Evolutionary conservation across 2,329 filamentous ascomycete genomes (phyloP), one percentile per base, ranked within the genome.

Genomic region (Sporothrix humicola): DNA sequence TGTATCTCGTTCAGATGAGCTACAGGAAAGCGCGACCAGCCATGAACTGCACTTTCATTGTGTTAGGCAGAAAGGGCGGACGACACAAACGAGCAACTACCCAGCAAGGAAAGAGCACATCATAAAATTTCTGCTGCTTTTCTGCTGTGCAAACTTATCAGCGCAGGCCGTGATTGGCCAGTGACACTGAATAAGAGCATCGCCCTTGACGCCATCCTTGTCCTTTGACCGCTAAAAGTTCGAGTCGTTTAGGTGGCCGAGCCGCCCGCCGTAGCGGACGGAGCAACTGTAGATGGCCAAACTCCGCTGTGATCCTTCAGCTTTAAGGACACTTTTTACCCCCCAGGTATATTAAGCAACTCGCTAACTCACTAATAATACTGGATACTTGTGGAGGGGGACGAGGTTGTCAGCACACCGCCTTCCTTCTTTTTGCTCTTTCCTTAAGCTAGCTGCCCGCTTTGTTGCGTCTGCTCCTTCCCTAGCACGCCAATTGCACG

Each of bases 151-250:
- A 26, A 12, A n/a, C 68, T 58, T 73, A 59, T 42, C 59, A 48
- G 37, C 68, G 68, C 72, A 17, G 15, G 7, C 44, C 52, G 26
- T 56, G 68, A 73, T 73, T 73, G 72, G 72, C 20, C 61, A 37
- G 20, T n/a, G 46, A 42, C 31, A 48, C 58, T 73, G 50, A 73
- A 42, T 73, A 73, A 73, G 69, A 50, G 20, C 15, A 52, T 17
- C 54, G 59, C 10, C 58, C 23, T 52, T 52, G 31, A 37, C 42
- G 59, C 37, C 59, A 46, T 68, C 20, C 20, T 48, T 31, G 15
- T 56, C 17, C 44, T n/a, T 52, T 68, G 48, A 54, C 66, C 48
- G 66, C 50, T 42, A 56, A 7, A 4, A 52, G 23, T 12, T 20
- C 9, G 2, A 26, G 23, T 56, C 9, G n/a, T 56, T 50, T 31